A percentile compares a stretch with the other conserved stretches of the same genome.
These are phyloP conservation scores for Epichloe sp. DNA, from an alignment of 2,329 filamentous ascomycete genomes.

Conservation along the genomic window DNA sequence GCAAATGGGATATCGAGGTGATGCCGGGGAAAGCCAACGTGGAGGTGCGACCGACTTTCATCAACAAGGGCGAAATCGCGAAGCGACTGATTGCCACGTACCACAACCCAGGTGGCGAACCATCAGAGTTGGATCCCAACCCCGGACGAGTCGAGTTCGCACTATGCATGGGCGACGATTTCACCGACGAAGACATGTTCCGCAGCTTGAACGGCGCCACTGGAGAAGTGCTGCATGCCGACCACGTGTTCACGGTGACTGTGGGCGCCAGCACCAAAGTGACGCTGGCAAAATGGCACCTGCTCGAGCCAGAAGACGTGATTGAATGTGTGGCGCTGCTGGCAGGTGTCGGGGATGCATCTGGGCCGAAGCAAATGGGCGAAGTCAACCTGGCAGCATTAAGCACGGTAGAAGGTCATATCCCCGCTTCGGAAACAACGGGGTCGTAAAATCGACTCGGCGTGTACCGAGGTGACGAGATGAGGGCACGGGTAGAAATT, in stretches of 20 bases:
- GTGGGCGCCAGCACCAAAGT: constrained; percentile 87
- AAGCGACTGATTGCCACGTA: constrained; percentile 71
- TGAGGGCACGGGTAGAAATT: background rate
- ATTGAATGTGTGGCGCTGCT: constrained; percentile 53
- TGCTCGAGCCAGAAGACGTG: constrained; percentile 80
- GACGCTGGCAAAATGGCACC: constrained; percentile 79
- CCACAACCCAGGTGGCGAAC: constrained; percentile 33
- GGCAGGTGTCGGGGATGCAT: constrained; percentile 30
- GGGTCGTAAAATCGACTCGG: background rate
- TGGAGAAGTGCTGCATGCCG: constrained; percentile 35
- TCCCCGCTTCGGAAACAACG: constrained; percentile 18
- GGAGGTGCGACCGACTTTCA: constrained; percentile 89
- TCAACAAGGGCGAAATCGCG: constrained; percentile 96
- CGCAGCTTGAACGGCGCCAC: constrained; percentile 55
- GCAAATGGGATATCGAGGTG: constrained; percentile 82
- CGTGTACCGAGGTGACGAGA: background rate
- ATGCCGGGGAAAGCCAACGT: constrained; percentile 96
- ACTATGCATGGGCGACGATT: constrained; percentile 86
- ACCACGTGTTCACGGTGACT: constrained; percentile 79
- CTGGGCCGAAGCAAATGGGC: constrained; percentile 26
- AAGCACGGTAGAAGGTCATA: constrained; percentile 38
- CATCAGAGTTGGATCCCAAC: constrained; percentile 28
- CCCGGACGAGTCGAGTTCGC: constrained; percentile 63
- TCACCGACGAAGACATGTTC: constrained; percentile 97
- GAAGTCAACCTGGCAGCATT: constrained; percentile 44